These are phyloP conservation scores for Chlamydomonas sphaeroides DNA, from an alignment of 139 green algal species.

Conservation along the genomic window DNA sequence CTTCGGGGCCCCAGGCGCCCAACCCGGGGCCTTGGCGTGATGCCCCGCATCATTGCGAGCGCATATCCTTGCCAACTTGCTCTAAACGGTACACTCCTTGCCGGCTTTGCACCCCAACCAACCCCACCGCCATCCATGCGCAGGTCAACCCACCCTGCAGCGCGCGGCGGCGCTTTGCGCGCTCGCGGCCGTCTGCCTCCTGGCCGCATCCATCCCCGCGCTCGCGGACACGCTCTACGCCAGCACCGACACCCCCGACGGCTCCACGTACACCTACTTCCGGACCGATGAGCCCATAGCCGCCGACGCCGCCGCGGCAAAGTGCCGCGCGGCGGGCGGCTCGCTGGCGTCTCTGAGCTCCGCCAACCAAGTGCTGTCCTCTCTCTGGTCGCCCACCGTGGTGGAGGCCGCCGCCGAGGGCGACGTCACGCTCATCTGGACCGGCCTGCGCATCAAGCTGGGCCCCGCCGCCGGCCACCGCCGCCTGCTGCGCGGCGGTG, in stretches of 20 bases:
- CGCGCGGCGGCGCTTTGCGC: no score
- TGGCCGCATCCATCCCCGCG: no score
- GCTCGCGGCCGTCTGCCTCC: no score
- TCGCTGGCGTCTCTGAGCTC: not conserved
- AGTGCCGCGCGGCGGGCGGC: not conserved
- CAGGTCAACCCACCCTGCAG: no score
- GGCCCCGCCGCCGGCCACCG: not conserved
- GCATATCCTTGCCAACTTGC: no score
- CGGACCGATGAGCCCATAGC: not conserved
- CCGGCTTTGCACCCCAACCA: no score
- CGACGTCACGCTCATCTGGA: not conserved
- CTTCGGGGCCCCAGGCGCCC: no score
- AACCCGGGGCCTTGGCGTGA: no score
- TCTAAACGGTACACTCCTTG: no score
- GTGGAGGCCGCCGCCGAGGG: not conserved
- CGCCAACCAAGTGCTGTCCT: not conserved
- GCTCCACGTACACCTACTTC: slow-evolving; percentile 1
- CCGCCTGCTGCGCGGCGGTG: slow-evolving; percentile 2
- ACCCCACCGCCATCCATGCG: no score
- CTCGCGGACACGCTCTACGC: no score
- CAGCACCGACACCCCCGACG: not conserved
- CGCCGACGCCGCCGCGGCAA: not conserved
- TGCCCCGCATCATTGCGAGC: no score
- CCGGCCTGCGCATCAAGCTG: slow-evolving; percentile 27
- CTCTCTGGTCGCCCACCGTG: not conserved